Conservation (phyloP, 2,329 filamentous ascomycete species). For the Leptographium flavum region DNA sequence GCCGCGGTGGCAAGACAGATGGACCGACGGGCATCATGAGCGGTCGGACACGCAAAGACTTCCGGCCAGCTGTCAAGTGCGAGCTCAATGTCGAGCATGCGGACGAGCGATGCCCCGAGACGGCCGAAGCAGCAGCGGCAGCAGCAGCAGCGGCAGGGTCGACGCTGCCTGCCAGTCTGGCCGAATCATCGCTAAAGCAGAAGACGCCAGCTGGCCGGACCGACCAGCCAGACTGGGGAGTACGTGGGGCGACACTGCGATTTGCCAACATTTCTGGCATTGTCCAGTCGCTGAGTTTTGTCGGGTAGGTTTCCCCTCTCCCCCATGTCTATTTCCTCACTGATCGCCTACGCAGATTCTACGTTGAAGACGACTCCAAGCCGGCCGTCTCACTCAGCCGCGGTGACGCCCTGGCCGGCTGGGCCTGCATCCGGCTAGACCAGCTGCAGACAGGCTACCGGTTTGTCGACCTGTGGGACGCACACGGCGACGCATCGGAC, state of each 20-base stretch:
- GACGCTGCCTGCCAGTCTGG: neutral
- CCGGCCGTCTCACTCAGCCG: conserved; percentile 1
- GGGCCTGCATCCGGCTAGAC: conserved; percentile 46
- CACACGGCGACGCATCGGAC: conserved; percentile 26
- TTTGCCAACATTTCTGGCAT: conserved; percentile 46
- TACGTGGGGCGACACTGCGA: conserved; percentile 33
- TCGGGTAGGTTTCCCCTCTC: conserved; percentile 41
- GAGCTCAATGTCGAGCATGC: conserved; percentile 65
- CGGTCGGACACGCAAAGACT: conserved; percentile 26
- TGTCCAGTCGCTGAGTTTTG: conserved; percentile 56
- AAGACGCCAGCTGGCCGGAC: conserved; percentile 28
- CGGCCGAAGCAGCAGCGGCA: neutral
- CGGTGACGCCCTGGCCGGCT: conserved; percentile 26
- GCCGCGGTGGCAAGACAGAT: neutral
- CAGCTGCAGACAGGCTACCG: conserved; percentile 41
- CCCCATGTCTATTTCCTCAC: neutral
- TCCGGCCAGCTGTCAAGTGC: conserved; percentile 63
- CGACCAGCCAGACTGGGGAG: conserved; percentile 48
- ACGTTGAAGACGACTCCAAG: conserved; percentile 31
- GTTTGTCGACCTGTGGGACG: conserved; percentile 35
- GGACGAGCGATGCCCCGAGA: conserved; percentile 19
- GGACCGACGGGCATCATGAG: conserved; percentile 12
- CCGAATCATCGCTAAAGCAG: conserved; percentile 29
- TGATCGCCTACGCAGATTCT: conserved; percentile 28
- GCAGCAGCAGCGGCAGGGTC: neutral